A percentile compares a stretch with the other conserved stretches of the same genome.
Conservation (phyloP, 2,329 filamentous ascomycete genomes). For the Pochonia chlamydosporia region DNA sequence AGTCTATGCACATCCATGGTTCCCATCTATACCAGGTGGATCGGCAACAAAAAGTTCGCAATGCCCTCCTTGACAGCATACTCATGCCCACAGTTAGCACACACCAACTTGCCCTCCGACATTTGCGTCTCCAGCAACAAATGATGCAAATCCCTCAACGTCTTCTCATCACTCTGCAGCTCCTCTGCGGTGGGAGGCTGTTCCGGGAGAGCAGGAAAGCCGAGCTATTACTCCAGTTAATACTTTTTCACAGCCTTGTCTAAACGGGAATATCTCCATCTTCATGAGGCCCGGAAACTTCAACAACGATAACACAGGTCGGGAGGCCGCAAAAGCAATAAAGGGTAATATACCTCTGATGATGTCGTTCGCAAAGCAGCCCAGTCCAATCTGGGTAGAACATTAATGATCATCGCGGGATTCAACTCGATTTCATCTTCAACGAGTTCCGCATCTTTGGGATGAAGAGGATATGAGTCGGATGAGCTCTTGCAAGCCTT, state of each 20-base stretch:
- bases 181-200: conserved; percentile 57
- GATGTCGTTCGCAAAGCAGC: conserved; percentile 68
- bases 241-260: conserved; percentile 2
- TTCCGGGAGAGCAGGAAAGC: conserved; percentile 67
- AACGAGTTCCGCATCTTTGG: conserved; percentile 85
- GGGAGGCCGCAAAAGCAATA: neutral
- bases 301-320: neutral
- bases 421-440: conserved; percentile 82
- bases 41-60: conserved; percentile 90
- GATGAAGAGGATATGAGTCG: conserved; percentile 83
- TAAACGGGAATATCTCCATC: no score
- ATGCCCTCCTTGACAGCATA: conserved; percentile 95
- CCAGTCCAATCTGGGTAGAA: conserved; percentile 88
- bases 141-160: conserved; percentile 71
- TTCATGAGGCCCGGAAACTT: no score
- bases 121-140: conserved; percentile 87
- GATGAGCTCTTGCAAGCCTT: conserved; percentile 85
- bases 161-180: conserved; percentile 60
- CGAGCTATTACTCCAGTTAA: conserved; percentile 49
- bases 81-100: conserved; percentile 86
- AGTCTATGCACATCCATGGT: no score
- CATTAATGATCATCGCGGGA: conserved; percentile 72
- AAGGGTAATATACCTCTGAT: conserved; percentile 61
- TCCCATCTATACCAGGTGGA: conserved; percentile 62
- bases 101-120: conserved; percentile 80